Evolutionary conservation across 345 rosid genomes (phyloP).

Genomic region (Camelina neglecta): DNA sequence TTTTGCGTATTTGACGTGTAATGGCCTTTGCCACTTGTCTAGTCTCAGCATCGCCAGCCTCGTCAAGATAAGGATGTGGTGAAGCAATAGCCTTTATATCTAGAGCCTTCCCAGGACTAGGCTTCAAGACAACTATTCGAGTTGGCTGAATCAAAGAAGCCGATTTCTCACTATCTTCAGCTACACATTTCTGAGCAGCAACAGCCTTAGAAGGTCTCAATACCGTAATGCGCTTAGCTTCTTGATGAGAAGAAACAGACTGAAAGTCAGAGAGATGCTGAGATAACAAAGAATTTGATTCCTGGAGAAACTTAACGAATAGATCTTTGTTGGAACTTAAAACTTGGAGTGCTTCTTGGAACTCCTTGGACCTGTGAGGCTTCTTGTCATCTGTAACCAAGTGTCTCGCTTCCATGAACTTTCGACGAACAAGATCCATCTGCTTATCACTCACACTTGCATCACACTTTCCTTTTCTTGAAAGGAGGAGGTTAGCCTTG

Average conservation of each 20-base stretch:
- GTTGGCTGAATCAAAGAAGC: slow-evolving; percentile 48
- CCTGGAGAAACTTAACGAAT: slow-evolving; percentile 73
- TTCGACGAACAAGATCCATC: slow-evolving; percentile 83
- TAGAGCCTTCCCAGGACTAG: slow-evolving; percentile 66
- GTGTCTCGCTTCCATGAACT: slow-evolving; percentile 84
- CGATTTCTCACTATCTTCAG: slow-evolving; percentile 34
- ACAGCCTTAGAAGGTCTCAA: slow-evolving; percentile 77
- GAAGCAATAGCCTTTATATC: slow-evolving; percentile 59
- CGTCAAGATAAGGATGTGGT: slow-evolving; percentile 51
- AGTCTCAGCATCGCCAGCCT: slow-evolving; percentile 67
- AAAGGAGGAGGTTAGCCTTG: background rate
- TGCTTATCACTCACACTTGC: slow-evolving; percentile 47
- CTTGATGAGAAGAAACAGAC: slow-evolving; percentile 57
- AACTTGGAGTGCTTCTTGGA: slow-evolving; percentile 81
- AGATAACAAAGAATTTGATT: slow-evolving; percentile 72
- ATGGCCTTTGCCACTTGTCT: slow-evolving; percentile 64
- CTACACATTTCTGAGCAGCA: slow-evolving; percentile 53
- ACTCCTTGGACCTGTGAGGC: slow-evolving; percentile 78
- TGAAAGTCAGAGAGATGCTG: slow-evolving; percentile 56
- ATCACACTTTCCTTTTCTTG: slow-evolving; percentile 41
- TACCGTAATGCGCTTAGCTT: slow-evolving; percentile 81
- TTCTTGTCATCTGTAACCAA: slow-evolving; percentile 76
- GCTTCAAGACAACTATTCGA: slow-evolving; percentile 89
- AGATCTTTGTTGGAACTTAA: slow-evolving; percentile 78
- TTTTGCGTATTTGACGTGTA: slow-evolving; percentile 58